Conservation (phyloP, 805 yeast genomes). For the Kazachstania africana region DNA sequence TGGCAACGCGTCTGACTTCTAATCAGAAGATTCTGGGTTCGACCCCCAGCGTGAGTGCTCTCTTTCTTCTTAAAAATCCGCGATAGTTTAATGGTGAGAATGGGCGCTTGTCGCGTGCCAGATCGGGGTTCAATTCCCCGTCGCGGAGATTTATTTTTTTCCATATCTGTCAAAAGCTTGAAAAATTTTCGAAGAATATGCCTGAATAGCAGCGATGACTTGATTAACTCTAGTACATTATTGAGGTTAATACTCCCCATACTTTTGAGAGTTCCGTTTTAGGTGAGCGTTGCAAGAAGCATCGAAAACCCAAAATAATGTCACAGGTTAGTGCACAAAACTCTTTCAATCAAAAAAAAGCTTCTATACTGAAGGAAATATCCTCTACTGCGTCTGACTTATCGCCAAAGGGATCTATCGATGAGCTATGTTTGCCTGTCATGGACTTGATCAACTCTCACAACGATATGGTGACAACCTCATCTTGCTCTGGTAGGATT, state of each 20-base stretch:
- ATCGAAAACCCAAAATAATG: no score
- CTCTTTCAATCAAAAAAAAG: constrained; percentile 60
- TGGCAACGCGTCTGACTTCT: constrained; percentile 28
- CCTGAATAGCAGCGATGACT: no score
- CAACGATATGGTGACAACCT: constrained; percentile 67
- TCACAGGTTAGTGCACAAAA: constrained; percentile 30
- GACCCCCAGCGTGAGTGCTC: constrained; percentile 44
- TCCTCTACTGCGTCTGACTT: constrained; percentile 38
- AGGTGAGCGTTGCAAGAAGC: no score
- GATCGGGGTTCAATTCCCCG: constrained; percentile 20
- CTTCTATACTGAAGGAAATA: constrained; percentile 41
- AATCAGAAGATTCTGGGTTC: constrained; percentile 45
- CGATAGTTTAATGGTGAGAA: constrained; percentile 6
- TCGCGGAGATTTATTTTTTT: constrained; percentile 12
- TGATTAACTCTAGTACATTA: no score
- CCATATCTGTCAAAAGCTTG: no score
- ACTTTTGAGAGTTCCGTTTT: no score
- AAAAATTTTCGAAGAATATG: no score
- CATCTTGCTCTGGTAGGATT: constrained; percentile 81
- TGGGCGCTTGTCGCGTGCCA: constrained; percentile 17
- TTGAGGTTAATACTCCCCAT: no score
- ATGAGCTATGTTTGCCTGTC: constrained; percentile 58
- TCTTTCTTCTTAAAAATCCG: constrained; percentile 9
- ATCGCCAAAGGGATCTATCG: constrained; percentile 88
- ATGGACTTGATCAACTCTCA: constrained; percentile 55